Percentiles rank a stretch among this genome's conserved stretches.
Conservation (phyloP, 306 rosid genomes). For the Lathyrus tuberosus region DNA sequence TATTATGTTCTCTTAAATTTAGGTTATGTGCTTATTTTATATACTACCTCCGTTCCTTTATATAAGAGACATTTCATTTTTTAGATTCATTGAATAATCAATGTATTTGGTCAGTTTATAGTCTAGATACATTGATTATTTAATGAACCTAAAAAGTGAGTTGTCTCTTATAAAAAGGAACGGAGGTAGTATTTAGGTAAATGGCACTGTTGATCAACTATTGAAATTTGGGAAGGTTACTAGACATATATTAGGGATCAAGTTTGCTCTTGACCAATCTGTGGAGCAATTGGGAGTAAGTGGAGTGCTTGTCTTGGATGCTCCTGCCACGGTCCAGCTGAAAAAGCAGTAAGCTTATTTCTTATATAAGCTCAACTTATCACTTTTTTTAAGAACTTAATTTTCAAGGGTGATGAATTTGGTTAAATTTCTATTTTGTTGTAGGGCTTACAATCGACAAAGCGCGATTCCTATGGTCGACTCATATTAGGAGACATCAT, state of each 20-base stretch:
- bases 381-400: slow-evolving; percentile 7
- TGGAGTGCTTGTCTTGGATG: slow-evolving; percentile 97
- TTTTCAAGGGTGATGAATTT: slow-evolving; percentile 19
- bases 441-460: slow-evolving; percentile 88
- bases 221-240: slow-evolving; percentile 96
- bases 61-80: too few relatives aligned
- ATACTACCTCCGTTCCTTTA: too few relatives aligned
- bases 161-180: too few relatives aligned
- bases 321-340: slow-evolving; percentile 96
- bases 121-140: too few relatives aligned
- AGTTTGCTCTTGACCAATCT: slow-evolving; percentile 99
- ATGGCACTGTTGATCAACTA: slow-evolving; percentile 94
- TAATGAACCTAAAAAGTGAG: too few relatives aligned
- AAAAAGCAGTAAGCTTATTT: slow-evolving; percentile 75
- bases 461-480: slow-evolving; percentile 91
- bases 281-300: slow-evolving; percentile 95
- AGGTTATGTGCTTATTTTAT: slow-evolving; percentile 25
- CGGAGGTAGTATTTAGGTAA: slow-evolving; percentile 78
- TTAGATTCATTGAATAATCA: too few relatives aligned
- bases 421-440: slow-evolving; percentile 39
- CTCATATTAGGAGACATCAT: slow-evolving; percentile 95
- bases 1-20: slow-evolving; percentile 2
- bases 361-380: background rate
- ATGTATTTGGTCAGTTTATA: too few relatives aligned
- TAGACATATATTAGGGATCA: slow-evolving; percentile 94